These are phyloP conservation scores for Clarireedia monteithiana DNA, from an alignment of 2,329 filamentous ascomycete species.

Conservation along the genomic window DNA sequence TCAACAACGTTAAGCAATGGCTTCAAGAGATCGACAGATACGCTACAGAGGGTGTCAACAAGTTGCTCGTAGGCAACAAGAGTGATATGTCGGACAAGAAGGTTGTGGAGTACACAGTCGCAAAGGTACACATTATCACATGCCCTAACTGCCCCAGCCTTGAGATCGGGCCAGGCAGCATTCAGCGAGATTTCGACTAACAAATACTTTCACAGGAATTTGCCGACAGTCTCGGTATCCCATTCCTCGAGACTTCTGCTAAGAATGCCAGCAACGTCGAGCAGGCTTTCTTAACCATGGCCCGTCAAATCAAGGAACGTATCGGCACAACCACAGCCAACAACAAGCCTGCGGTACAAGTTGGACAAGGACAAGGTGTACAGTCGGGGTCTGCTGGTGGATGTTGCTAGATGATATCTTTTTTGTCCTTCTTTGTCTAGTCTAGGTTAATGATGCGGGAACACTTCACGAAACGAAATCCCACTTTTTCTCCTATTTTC, in stretches of 20 bases:
- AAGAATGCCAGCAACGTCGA: constrained; percentile 99
- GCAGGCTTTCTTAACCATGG: constrained; percentile 99
- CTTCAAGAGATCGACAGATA: constrained; percentile 99
- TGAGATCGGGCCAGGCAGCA: constrained; percentile 7
- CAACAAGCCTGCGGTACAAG: constrained; percentile 97
- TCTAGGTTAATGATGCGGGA: constrained; percentile 13
- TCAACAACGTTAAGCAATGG: constrained; percentile 99
- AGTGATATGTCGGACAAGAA: constrained; percentile 99
- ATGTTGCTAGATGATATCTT: constrained; percentile 66
- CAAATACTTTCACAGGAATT: constrained; percentile 62
- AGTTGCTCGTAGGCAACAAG: constrained; percentile 99
- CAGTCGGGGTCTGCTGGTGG: constrained; percentile 76
- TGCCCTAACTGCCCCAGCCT: constrained; percentile 20
- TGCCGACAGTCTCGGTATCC: constrained; percentile 95
- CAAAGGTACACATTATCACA: constrained; percentile 64
- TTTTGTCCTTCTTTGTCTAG: constrained; percentile 2
- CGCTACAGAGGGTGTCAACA: constrained; percentile 98
- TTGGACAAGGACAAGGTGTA: constrained; percentile 90
- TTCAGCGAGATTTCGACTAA: constrained; percentile 13
- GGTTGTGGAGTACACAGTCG: constrained; percentile 98
- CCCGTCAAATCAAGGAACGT: constrained; percentile 98
- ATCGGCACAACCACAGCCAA: constrained; percentile 94
- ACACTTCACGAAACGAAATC: constrained; percentile 16
- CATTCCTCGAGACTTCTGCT: constrained; percentile 98
- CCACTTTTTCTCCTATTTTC: constrained; percentile 16